Conservation (phyloP, 2,329 filamentous ascomycete genomes). For the Bretziella fagacearum region DNA sequence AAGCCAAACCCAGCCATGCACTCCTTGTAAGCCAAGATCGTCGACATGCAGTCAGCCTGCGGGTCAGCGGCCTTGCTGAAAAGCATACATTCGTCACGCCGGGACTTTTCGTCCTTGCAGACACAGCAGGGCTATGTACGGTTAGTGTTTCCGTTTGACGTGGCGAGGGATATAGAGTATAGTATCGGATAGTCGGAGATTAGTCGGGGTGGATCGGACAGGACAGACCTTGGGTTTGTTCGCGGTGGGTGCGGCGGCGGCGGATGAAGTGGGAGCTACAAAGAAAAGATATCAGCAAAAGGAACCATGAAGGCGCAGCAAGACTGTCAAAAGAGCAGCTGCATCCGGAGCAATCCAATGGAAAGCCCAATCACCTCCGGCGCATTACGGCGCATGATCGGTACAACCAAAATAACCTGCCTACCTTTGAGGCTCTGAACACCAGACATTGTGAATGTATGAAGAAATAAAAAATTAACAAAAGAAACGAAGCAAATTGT, state of each 20-base stretch:
- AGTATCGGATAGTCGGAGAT: neutral
- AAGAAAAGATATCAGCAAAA: neutral
- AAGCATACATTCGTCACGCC: constrained; percentile 96
- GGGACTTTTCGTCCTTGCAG: constrained; percentile 85
- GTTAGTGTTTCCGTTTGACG: neutral
- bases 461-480: neutral
- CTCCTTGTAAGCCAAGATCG: constrained; percentile 69
- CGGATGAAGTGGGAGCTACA: neutral
- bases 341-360: too few species aligned
- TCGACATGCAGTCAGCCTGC: constrained; percentile 62
- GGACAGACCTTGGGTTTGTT: constrained; percentile 15
- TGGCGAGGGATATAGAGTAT: neutral
- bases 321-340: neutral
- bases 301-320: too few species aligned
- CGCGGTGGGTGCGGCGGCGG: constrained; percentile 5
- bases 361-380: too few species aligned
- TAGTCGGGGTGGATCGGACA: neutral
- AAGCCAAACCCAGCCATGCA: constrained; percentile 95
- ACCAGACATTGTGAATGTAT: neutral
- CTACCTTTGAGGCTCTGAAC: neutral
- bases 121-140: constrained; percentile 73
- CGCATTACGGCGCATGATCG: too few species aligned
- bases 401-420: too few species aligned
- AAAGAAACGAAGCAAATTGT: too few species aligned
- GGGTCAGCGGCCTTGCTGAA: constrained; percentile 78